Evolutionary conservation across 768 basidiomycete genomes (phyloP), one percentile per base, ranked within the genome.

Genomic region (Chlorophyllum brunneum): DNA sequence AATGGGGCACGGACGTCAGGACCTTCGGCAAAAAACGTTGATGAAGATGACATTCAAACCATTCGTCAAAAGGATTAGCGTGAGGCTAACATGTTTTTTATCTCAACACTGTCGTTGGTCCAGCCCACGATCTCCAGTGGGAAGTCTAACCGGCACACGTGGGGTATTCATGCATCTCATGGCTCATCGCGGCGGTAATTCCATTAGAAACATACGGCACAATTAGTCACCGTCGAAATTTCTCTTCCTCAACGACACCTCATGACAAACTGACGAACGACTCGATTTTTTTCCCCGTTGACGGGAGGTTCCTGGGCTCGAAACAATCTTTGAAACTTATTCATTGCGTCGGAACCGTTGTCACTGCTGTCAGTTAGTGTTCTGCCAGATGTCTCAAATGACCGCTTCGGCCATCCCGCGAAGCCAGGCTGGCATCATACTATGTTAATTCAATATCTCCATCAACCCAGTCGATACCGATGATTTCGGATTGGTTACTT

Each of bases 371-470:
- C 44, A 49, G 26, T 40, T 41, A 39, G 16, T 13, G 26, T 43
- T 37, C 42, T 27, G 50, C 33, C 41, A 43, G n/a, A 29, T 16
- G 6, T 15, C 31, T 29, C 24, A n/a, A 29, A 18, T n/a, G 20
- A 23, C 34, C 18, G 18, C 23, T 26, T 38, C 26, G 26, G 13
- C 37, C 51, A 11, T 52, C 51, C 51, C 51, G 51, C 51, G 51
- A 52, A 52, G 41, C 23, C 41, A 52, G 29, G 1, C 7, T 36
- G 37, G n/a, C n/a, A n/a, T n/a, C n/a, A n/a, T n/a, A n/a, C n/a
- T n/a, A 49, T 27, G 15, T 5, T 7, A 20, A 10, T 48, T 38
- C 15, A 24, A 26, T 34, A 48, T 48, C 18, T 46, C 45, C 20
- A 34, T 46, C 33, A 34, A 6, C n/a, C n/a, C 18, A 16, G 30